These are phyloP conservation scores for Fagopyrum tataricum DNA, from an alignment of 148 eudicot species.

Conservation along the genomic window DNA sequence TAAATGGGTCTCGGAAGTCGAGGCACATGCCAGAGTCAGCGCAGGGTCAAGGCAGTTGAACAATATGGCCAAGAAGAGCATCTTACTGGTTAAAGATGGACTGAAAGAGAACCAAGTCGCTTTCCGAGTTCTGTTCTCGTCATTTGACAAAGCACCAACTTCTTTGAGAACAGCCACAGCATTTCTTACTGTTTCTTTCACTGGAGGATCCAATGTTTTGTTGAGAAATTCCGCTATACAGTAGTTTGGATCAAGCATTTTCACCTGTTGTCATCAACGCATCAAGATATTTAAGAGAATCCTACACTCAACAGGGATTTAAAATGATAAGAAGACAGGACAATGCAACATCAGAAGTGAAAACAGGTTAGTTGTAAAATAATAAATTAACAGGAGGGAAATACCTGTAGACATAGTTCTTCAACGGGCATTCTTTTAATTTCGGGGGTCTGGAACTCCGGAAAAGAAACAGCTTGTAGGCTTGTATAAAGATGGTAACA, in stretches of 20 bases:
- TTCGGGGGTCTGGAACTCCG: conserved; percentile 85
- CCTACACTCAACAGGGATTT: not conserved
- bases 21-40: conserved; percentile 90
- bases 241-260: conserved; percentile 68
- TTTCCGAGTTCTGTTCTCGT: conserved; percentile 74
- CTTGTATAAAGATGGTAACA: conserved; percentile 88
- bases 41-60: conserved; percentile 92
- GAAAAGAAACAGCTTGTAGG: conserved; percentile 52
- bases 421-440: conserved; percentile 80
- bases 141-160: conserved; percentile 73
- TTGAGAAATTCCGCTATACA: conserved; percentile 61
- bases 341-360: not conserved
- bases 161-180: conserved; percentile 74
- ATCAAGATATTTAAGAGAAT: not conserved
- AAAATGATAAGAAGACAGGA: not conserved
- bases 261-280: conserved; percentile 48
- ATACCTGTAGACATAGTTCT: conserved; percentile 96
- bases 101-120: conserved; percentile 76
- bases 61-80: conserved; percentile 75
- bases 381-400: not conserved
- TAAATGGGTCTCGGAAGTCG: conserved; percentile 72
- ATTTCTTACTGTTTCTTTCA: conserved; percentile 64
- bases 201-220: conserved; percentile 89
- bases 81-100: conserved; percentile 88
- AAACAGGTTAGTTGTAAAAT: not conserved